Conservation (phyloP, 306 rosid genomes). For the Casuarina cunninghamiana region DNA sequence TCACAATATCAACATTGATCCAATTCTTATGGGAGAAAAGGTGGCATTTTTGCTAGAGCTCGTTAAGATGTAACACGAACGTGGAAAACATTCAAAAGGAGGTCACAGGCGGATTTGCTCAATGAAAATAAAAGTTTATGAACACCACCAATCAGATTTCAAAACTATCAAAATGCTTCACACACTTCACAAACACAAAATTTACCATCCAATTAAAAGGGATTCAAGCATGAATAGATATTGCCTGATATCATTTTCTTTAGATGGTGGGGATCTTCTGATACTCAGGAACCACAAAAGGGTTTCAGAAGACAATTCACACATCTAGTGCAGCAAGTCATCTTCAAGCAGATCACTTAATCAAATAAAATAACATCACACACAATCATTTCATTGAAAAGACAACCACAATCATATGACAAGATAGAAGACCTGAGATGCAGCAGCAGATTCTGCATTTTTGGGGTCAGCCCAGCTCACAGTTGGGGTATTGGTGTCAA, state of each 20-base stretch:
- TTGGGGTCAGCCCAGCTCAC: slow-evolving; percentile 79
- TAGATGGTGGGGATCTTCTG: not conserved
- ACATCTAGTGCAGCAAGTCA: too few species aligned
- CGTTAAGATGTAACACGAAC: slow-evolving; percentile 11
- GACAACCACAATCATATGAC: not conserved
- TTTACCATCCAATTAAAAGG: not conserved
- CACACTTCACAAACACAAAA: not conserved
- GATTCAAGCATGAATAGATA: not conserved
- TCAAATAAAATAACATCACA: slow-evolving; percentile 12
- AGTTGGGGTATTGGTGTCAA: slow-evolving; percentile 58
- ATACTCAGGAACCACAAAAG: too few species aligned
- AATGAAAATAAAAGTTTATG: slow-evolving; percentile 1
- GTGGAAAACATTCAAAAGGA: slow-evolving; percentile 15
- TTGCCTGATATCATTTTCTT: not conserved
- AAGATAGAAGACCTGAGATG: slow-evolving; percentile 51
- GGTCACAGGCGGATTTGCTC: slow-evolving; percentile 14
- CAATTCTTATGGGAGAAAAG: not conserved
- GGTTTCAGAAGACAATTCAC: too few species aligned
- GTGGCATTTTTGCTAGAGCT: not conserved
- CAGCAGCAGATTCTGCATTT: slow-evolving; percentile 57
- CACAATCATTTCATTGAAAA: slow-evolving; percentile 9
- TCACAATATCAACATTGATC: not conserved
- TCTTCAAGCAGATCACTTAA: not conserved
- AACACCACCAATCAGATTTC: not conserved
- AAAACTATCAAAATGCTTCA: not conserved